Base-by-base conservation (phyloP, 2,329 filamentous ascomycete genomes). In the Dactylellina cionopaga region DNA sequence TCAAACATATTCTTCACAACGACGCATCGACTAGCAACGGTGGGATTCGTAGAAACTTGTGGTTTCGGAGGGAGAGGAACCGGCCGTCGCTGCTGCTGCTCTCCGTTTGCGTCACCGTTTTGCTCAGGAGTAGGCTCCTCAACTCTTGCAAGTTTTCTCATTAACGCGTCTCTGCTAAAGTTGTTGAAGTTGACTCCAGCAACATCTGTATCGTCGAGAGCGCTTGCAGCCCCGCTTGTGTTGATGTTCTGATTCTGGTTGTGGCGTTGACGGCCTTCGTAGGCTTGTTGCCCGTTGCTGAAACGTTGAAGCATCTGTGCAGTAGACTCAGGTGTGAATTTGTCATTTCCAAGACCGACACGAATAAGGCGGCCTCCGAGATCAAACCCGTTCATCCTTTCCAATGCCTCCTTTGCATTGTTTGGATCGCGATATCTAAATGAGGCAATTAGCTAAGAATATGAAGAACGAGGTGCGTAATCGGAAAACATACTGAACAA, bases 341-440 rank as follows among this genome's bases (percentile, higher is more conserved):
- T 98, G 91, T 99, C 95, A 84, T 97, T 99, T 83, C 95, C 95
- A 84, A 99, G 92, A 82, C 95, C 95, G 81, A 99, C 96, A 80
- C 95, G 92, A 81, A 99, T 98, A 75, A 93, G 92, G 80, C 95
- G 93, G 82, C 93, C 93, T 78, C 95, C 95, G 77, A 99, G 89
- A 83, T 98, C 95, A 83, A 98, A 99, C 75, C 94, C 93, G 82
- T 99, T 99, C 94, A 99, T 97, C 83, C 97, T 96, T 81, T 97
- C 92, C 75, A 99, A 85, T 74, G 95, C 96, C 81, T 96, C 92
- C 80, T 94, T 92, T 79, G 95, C 95, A 81, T 97, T 89, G 75
- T 88, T 88, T 69, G 94, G 92, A 79, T 98, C 91, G 78, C 90
- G 89, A 82, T 96, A 97, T 80, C 92, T 96, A 74, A 2, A 6